Percentiles rank a stretch among this genome's conserved stretches.
Evolutionary conservation across 2,329 filamentous ascomycete genomes (phyloP).

Genomic region (Pseudogymnoascus sp.): DNA sequence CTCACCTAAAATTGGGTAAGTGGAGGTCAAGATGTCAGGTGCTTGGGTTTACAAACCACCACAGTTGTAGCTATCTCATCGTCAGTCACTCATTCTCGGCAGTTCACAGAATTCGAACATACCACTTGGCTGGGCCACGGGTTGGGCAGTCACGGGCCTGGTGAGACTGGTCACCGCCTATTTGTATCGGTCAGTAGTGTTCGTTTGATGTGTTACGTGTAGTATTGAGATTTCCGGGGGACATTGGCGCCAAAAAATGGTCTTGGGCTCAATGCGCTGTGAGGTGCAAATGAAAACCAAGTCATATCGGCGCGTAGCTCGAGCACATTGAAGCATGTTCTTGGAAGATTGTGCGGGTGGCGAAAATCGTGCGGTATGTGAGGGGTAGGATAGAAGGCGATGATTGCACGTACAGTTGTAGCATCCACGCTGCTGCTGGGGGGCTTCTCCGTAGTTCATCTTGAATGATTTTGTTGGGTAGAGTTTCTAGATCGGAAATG

Average conservation of each 20-base stretch:
- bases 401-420: conserved; percentile 41
- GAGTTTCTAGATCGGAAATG: neutral
- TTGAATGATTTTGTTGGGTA: conserved; percentile 11
- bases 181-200: conserved; percentile 6
- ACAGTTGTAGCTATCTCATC: conserved; percentile 63
- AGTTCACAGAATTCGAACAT: conserved; percentile 29
- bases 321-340: neutral
- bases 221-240: neutral
- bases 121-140: conserved; percentile 77
- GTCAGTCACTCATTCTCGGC: conserved; percentile 14
- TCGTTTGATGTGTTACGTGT: neutral
- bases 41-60: conserved; percentile 48
- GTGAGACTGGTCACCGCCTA: conserved; percentile 66
- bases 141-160: conserved; percentile 83
- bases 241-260: neutral
- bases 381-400: conserved; percentile 2
- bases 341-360: neutral
- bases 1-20: conserved; percentile 36
- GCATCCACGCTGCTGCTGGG: conserved; percentile 33
- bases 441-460: conserved; percentile 26
- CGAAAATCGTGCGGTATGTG: neutral
- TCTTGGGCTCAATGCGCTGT: neutral
- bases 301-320: neutral
- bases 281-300: neutral
- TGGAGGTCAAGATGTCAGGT: conserved; percentile 18